These are phyloP conservation scores for Aspergillus steynii DNA, from an alignment of 495 filamentous ascomycete species.

Conservation along the genomic window DNA sequence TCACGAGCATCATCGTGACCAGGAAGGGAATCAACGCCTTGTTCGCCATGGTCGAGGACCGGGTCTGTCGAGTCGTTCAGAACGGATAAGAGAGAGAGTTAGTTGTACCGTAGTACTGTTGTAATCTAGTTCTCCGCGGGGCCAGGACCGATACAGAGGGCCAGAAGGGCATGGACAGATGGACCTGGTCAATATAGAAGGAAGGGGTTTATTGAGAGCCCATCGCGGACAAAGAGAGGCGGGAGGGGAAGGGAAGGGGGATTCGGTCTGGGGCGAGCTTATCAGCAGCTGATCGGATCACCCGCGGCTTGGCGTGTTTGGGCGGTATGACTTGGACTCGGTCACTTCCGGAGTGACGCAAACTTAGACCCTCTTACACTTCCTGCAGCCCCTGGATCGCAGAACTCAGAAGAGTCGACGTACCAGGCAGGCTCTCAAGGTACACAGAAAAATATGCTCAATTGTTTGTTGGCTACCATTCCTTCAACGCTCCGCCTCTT, in stretches of 20 bases:
- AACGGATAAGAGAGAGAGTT: not conserved
- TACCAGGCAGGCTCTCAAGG: no score
- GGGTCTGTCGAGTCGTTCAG: not conserved
- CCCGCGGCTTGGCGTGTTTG: not conserved
- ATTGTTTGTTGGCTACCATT: not conserved
- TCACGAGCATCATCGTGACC: slow-evolving; percentile 88
- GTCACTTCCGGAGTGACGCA: not conserved
- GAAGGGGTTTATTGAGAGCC: slow-evolving; percentile 10
- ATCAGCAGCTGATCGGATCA: slow-evolving; percentile 18
- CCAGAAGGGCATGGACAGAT: not conserved
- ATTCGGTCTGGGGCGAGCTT: slow-evolving; percentile 7
- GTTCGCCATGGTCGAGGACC: slow-evolving; percentile 43
- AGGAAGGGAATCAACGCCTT: slow-evolving; percentile 74
- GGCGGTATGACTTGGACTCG: not conserved
- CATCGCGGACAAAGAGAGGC: slow-evolving; percentile 13
- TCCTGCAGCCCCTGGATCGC: no score
- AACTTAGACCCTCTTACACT: no score
- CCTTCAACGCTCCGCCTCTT: not conserved
- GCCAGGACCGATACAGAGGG: not conserved
- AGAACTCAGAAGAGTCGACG: no score
- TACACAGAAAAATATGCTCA: no score
- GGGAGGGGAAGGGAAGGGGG: not conserved
- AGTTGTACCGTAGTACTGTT: no score
- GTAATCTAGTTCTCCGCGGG: not conserved
- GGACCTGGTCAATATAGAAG: not conserved